Evolutionary conservation across 2,329 filamentous ascomycete species (phyloP), one percentile per base, ranked within the genome.

Genomic region (Cercospora sp.): DNA sequence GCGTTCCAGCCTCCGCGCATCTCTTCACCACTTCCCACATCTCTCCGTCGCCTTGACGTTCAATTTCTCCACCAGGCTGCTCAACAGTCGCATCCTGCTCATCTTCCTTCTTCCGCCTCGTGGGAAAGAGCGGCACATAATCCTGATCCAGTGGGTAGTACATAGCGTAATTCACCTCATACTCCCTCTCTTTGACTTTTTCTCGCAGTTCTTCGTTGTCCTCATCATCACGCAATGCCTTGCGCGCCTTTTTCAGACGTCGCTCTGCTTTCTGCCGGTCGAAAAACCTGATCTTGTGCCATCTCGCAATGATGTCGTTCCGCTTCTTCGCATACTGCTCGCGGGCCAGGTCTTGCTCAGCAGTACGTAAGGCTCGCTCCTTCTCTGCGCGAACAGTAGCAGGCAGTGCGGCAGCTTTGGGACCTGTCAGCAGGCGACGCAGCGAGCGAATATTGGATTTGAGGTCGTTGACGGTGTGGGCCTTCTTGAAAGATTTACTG

Each of bases 281-380:
- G 79, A 94, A 94, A 78, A 95, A 95, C 30, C 92, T 85, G 61
- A 94, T 88, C 87, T 92, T 94, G 78, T 94, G 91, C 74, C 93
- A 95, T 78, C 89, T 91, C 61, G 84, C 84, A 70, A 94, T 93
- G 87, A 94, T 92, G 68, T 88, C 85, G 73, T 85, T 85, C 72
- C 88, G 85, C 76, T 84, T 85, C 80, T 88, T 89, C 74, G 88
- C 87, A 67, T 85, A 84, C 68, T 86, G 82, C 59, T 86, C 84
- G 70, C 86, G 84, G 4, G 80, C 83, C 67, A 94, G 82, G 74
- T 91, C 89, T 71, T 87, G 83, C 78, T 88, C 85, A 74, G 89
- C 89, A 4, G 89, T 85, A 58, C 85, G 85, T 70, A 94, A 81
- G 76, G 93, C 91, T 65, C 91, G 85, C 80, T 94, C 90, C 68